Conservation (phyloP, 2,329 filamentous ascomycete genomes). For the Ascochyta viciae-villosae region DNA sequence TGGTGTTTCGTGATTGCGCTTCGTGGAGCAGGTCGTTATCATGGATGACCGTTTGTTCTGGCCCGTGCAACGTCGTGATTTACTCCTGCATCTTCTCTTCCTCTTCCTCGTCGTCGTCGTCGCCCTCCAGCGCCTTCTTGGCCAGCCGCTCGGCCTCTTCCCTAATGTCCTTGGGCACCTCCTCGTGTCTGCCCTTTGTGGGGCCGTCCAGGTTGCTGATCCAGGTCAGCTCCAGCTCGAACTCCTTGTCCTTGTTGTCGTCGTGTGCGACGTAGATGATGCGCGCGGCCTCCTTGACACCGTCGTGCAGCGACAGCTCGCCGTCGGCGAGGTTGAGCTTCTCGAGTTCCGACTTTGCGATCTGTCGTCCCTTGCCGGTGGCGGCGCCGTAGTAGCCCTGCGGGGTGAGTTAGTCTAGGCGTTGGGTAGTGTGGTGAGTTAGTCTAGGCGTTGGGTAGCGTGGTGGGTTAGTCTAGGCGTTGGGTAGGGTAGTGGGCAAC, state of each 20-base stretch:
- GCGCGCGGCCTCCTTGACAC: conserved; percentile 92
- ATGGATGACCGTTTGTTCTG: conserved; percentile 37
- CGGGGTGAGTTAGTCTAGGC: neutral
- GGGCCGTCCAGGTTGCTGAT: conserved; percentile 84
- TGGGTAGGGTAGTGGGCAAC: conserved; percentile 15
- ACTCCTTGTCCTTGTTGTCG: conserved; percentile 99
- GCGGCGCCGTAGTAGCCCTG: conserved; percentile 96
- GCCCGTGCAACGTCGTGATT: conserved; percentile 20
- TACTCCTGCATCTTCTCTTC: conserved; percentile 94
- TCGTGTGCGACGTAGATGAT: conserved; percentile 99
- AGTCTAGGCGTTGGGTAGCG: neutral
- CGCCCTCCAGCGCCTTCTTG: conserved; percentile 85
- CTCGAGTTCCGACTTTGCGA: conserved; percentile 97
- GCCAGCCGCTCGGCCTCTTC: conserved; percentile 94
- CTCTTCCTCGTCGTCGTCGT: conserved; percentile 83
- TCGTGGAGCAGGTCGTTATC: conserved; percentile 34
- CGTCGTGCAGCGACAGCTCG: conserved; percentile 80
- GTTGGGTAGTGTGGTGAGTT: too few species aligned
- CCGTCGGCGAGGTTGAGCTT: conserved; percentile 88
- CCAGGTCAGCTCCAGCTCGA: conserved; percentile 99
- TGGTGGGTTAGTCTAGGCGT: conserved; percentile 6
- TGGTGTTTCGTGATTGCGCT: conserved; percentile 24
- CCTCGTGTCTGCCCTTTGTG: conserved; percentile 90
- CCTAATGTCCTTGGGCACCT: conserved; percentile 87
- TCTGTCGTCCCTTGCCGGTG: conserved; percentile 94